A percentile compares a stretch with the other conserved stretches of the same genome.
phyloP scores from a whole-genome alignment of 805 yeast species.

The Jamesozyma rosinii region DNA sequence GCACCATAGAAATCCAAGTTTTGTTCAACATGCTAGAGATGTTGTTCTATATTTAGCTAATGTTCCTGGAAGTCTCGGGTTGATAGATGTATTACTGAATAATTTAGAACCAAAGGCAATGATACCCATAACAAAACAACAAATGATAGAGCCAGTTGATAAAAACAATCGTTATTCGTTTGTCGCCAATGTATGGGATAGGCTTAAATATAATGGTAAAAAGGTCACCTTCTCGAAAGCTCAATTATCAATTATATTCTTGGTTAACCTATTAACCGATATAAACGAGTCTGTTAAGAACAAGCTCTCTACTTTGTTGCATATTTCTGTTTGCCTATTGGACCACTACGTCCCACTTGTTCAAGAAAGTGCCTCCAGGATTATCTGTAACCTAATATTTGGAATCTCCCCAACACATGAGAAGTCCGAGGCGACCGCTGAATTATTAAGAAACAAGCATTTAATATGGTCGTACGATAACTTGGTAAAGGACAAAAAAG shows the following conservation, averaged over 20 bases:
- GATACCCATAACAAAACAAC: constrained; percentile 61
- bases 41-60: constrained; percentile 62
- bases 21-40: constrained; percentile 73
- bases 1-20: constrained; percentile 56
- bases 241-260: constrained; percentile 73
- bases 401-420: constrained; percentile 46
- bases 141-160: constrained; percentile 25
- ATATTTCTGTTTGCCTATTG: constrained; percentile 66
- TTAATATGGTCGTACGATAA: constrained; percentile 81
- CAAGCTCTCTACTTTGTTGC: constrained; percentile 64
- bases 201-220: constrained; percentile 46
- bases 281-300: constrained; percentile 54
- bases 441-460: constrained; percentile 43
- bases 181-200: constrained; percentile 58
- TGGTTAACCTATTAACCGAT: constrained; percentile 68
- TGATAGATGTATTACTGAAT: constrained; percentile 53
- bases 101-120: constrained; percentile 77
- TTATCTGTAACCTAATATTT: constrained; percentile 64
- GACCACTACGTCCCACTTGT: constrained; percentile 83
- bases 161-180: constrained; percentile 51
- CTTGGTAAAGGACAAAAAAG: constrained; percentile 60
- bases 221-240: constrained; percentile 80
- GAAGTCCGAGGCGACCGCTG: constrained; percentile 48
- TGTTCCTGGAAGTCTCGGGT: constrained; percentile 43
- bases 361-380: constrained; percentile 72